Conservation (phyloP, 176 grass and related monocot species). For the Otatea glauca region DNA sequence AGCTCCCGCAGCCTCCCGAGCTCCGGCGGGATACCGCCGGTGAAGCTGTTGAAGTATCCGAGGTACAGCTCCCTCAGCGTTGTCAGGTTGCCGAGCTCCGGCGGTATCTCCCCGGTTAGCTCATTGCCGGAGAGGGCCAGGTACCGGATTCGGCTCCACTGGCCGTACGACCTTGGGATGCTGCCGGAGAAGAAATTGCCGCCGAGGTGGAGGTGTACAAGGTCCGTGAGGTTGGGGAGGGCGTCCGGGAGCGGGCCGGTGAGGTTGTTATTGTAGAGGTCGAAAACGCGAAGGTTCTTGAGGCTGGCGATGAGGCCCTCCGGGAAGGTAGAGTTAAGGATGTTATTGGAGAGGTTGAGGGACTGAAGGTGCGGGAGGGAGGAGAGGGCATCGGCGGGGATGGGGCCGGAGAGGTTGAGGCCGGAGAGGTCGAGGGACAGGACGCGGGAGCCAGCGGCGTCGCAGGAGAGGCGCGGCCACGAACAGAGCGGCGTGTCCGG, state of each 20-base stretch:
- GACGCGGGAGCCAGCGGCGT: conserved; percentile 35
- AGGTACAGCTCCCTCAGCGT: conserved; percentile 73
- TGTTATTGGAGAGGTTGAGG: conserved; percentile 94
- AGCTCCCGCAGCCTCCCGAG: conserved; percentile 62
- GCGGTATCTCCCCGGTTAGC: conserved; percentile 69
- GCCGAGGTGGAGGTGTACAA: conserved; percentile 82
- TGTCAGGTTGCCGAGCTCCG: conserved; percentile 74
- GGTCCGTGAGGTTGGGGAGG: conserved; percentile 59
- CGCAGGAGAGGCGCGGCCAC: conserved; percentile 71
- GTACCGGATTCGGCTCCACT: conserved; percentile 70
- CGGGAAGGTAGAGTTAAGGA: conserved; percentile 85
- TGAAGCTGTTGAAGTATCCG: conserved; percentile 89
- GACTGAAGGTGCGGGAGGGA: conserved; percentile 55
- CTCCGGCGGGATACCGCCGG: conserved; percentile 73
- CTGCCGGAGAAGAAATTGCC: conserved; percentile 87
- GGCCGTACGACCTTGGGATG: conserved; percentile 71
- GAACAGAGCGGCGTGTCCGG: conserved; percentile 50
- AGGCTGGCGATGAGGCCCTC: conserved; percentile 41
- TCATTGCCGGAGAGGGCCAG: conserved; percentile 90
- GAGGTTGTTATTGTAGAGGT: conserved; percentile 94
- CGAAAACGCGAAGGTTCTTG: conserved; percentile 67
- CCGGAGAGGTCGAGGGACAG: conserved; percentile 72
- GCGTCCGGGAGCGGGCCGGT: conserved; percentile 68
- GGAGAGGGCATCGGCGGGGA: conserved; percentile 60
- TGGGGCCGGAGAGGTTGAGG: conserved; percentile 77